Conservation (phyloP, 1,139 yeast species). For the Suhomyces guaymorum region DNA sequence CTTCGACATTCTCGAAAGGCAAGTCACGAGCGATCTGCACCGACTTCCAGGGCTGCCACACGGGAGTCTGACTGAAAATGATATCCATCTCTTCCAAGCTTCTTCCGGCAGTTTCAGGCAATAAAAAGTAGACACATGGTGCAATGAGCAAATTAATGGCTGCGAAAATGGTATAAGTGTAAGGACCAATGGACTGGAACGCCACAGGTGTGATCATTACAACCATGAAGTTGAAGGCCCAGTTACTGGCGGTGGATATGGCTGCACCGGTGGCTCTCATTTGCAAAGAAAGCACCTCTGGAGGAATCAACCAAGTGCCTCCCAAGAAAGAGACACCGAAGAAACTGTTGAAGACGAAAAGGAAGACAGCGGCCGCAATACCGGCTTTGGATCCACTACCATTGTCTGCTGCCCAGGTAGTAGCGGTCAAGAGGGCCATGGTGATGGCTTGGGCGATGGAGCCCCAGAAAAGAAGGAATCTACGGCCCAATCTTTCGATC, state of each 20-base stretch:
- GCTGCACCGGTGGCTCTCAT: slow-evolving; percentile 40
- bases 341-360: slow-evolving; percentile 39
- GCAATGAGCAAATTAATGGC: slow-evolving; percentile 48
- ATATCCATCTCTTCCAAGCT: slow-evolving; percentile 63
- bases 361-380: slow-evolving; percentile 38
- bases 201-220: slow-evolving; percentile 41
- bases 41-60: slow-evolving; percentile 38
- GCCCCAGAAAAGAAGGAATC: slow-evolving; percentile 64
- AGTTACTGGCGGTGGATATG: slow-evolving; percentile 38
- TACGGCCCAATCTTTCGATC: slow-evolving; percentile 77
- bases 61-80: slow-evolving; percentile 49
- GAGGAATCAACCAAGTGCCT: slow-evolving; percentile 29
- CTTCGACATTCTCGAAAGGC: slow-evolving; percentile 31
- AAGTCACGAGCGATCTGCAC: slow-evolving; percentile 37
- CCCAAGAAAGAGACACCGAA: slow-evolving; percentile 36
- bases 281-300: slow-evolving; percentile 36
- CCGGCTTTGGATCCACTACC: slow-evolving; percentile 18
- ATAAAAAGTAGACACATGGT: slow-evolving; percentile 54
- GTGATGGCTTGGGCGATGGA: slow-evolving; percentile 48
- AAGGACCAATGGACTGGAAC: slow-evolving; percentile 33
- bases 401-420: slow-evolving; percentile 30
- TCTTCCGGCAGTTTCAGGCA: slow-evolving; percentile 63
- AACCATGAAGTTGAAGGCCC: slow-evolving; percentile 38
- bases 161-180: slow-evolving; percentile 38
- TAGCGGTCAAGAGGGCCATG: slow-evolving; percentile 34